phyloP scores from a whole-genome alignment of 805 yeast species.

The Zygoascus flipseniorum region DNA sequence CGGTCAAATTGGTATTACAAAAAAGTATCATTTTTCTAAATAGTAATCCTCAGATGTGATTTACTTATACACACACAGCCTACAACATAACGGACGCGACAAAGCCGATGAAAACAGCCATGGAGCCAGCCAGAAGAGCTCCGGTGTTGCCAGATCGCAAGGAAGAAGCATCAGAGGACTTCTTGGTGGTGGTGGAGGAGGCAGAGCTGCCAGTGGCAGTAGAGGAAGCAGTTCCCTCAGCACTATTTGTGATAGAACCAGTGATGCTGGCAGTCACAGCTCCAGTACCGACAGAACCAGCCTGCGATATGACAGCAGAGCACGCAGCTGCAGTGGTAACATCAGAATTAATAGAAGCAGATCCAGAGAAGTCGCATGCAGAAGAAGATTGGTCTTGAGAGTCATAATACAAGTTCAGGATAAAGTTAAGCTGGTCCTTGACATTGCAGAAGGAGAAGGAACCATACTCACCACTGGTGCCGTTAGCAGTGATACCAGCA shows the following conservation, averaged over 20 bases:
- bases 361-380: conserved; percentile 67
- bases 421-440: conserved; percentile 58
- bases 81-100: conserved; percentile 1
- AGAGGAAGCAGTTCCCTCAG: conserved; percentile 22
- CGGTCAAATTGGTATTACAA: neutral
- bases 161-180: neutral
- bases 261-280: conserved; percentile 37
- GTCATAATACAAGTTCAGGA: conserved; percentile 56
- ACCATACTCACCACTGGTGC: conserved; percentile 60
- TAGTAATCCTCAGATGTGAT: neutral
- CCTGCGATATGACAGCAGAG: conserved; percentile 45
- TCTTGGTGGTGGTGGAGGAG: neutral
- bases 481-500: conserved; percentile 52
- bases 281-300: conserved; percentile 67
- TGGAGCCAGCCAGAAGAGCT: neutral
- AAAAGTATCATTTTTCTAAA: neutral
- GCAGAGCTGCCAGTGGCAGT: conserved; percentile 15
- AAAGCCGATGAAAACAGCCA: conserved; percentile 3
- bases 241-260: conserved; percentile 25
- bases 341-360: conserved; percentile 45
- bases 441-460: conserved; percentile 64
- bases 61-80: neutral
- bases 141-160: neutral
- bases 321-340: conserved; percentile 42
- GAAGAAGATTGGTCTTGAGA: conserved; percentile 35